These are phyloP conservation scores for Posidonia australis DNA, from an alignment of 106 monocot genomes.

Conservation along the genomic window DNA sequence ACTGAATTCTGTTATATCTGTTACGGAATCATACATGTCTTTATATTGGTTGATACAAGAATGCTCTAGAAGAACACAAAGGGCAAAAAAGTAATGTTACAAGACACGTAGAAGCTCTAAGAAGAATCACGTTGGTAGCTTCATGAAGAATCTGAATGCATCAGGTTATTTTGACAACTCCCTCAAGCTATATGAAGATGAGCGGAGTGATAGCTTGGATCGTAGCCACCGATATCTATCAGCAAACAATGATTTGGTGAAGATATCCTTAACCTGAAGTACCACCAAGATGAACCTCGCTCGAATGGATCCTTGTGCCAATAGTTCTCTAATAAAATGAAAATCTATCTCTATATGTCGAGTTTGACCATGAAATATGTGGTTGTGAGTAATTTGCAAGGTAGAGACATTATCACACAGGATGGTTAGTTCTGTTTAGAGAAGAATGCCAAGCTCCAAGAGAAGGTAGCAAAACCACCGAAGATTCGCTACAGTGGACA, in stretches of 20 bases:
- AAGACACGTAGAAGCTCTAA: no score
- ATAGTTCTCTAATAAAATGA: background rate
- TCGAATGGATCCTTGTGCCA: background rate
- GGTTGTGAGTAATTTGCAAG: background rate
- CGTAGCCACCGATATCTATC: no score
- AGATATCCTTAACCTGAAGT: background rate
- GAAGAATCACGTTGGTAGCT: no score
- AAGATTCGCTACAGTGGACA: background rate
- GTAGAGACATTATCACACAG: background rate
- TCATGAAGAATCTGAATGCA: no score
- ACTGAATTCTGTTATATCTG: no score
- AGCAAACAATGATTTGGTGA: background rate
- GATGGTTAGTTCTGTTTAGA: background rate
- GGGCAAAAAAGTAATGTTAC: no score
- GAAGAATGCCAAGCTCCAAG: background rate
- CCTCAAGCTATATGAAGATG: no score
- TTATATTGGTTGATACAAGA: no score
- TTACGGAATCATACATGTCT: no score
- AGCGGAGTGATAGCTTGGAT: no score
- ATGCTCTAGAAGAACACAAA: no score
- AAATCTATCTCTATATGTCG: background rate
- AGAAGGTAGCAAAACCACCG: background rate
- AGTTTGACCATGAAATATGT: background rate
- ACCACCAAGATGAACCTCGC: background rate
- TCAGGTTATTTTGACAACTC: no score